Evolutionary conservation across 352 stramenopile genomes (phyloP), one percentile per base, ranked within the genome.

Genomic region (Phytophthora chlamydospora): DNA sequence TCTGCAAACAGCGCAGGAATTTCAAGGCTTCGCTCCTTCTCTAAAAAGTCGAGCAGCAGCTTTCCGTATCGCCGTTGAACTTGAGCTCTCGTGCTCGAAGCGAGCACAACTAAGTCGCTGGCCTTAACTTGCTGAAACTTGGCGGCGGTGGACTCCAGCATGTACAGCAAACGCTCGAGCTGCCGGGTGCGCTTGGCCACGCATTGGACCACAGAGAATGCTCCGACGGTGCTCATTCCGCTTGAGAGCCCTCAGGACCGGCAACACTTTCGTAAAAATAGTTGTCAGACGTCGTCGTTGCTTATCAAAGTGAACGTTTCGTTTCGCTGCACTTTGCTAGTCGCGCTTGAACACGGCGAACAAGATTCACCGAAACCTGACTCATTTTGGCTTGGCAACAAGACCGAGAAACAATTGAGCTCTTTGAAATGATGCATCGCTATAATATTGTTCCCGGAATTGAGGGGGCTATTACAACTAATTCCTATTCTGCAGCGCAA

Each of bases 181-280:
- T 78, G 70, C 2, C 62, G 62, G 19, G 42, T 52, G 24, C 66
- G 66, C 58, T 76, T 76, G 31, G 50, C 31, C 27, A 71, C 56
- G 21, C 70, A 78, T 68, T 78, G 70, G 13, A 24, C 16, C 12
- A 78, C 44, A 8, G 66, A 71, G 12, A 73, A 68, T 14, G 66
- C 50, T 14, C 47, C 21, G 7, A 2, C 4, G 6, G 24, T 43
- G 45, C 29, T 53, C 63, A 67, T 71, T 43, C 12, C 49, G 12
- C 33, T 6, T 43, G 43, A 45, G 14, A 34, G 35, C 35, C 13
- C 29, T 16, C 6, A 53, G 1, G 31, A 11, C 19, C 42, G 12
- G 17, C 34, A 5, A 6, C 9, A 24, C 2, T 9, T 7, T 19
- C 3, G 11, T 63, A 57, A 36, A 58, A 63, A 63, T 51, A 64